Conservation (phyloP, 257 asterid species). For the Capsicum baccatum region DNA sequence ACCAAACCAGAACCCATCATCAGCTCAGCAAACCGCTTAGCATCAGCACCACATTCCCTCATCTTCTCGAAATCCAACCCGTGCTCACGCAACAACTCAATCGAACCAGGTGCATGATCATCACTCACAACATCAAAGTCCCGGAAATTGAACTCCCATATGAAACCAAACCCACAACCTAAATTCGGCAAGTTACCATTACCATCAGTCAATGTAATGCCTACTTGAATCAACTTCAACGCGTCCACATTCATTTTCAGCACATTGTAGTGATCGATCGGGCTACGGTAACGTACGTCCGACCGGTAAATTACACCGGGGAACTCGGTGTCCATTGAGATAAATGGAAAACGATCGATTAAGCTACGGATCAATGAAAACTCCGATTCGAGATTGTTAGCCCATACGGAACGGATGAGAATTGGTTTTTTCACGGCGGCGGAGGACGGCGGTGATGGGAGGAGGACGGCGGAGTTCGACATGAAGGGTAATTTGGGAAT, state of each 20-base stretch:
- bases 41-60: slow-evolving; percentile 49
- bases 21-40: slow-evolving; percentile 61
- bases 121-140: slow-evolving; percentile 67
- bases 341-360: slow-evolving; percentile 54
- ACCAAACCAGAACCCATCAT: slow-evolving; percentile 75
- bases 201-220: slow-evolving; percentile 68
- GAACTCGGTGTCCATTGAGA: slow-evolving; percentile 82
- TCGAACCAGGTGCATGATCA: slow-evolving; percentile 59
- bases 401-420: slow-evolving; percentile 66
- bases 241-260: slow-evolving; percentile 74
- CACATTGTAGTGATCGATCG: slow-evolving; percentile 53
- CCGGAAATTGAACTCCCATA: slow-evolving; percentile 80
- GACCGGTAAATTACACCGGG: slow-evolving; percentile 70
- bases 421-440: slow-evolving; percentile 34
- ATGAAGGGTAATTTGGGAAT: too few relatives aligned
- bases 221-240: slow-evolving; percentile 79
- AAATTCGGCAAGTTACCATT: slow-evolving; percentile 70
- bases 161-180: slow-evolving; percentile 44
- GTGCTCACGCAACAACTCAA: slow-evolving; percentile 65
- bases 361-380: slow-evolving; percentile 52
- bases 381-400: slow-evolving; percentile 56
- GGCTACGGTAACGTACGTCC: slow-evolving; percentile 46
- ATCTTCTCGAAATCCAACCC: slow-evolving; percentile 60
- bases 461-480: too few relatives aligned
- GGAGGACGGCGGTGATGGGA: not conserved